Base-by-base conservation (phyloP, 352 stramenopile genomes). In the Pythium scleroteichum region DNA sequence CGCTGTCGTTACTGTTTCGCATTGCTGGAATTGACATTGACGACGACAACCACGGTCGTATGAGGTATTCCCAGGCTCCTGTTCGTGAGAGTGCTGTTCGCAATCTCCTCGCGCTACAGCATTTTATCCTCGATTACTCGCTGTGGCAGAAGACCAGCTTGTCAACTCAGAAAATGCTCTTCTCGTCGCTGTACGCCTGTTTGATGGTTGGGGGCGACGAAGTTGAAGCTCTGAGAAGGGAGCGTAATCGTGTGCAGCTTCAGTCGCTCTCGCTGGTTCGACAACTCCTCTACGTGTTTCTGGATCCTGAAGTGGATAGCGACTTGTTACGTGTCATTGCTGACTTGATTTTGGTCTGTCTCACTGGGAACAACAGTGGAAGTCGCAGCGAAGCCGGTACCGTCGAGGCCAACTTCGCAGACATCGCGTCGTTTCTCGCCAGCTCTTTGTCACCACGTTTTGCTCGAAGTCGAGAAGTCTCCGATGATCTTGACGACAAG, bases 61-160 rank as follows among this genome's bases (percentile, higher is more conserved):
- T 35, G 29, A 10, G 5, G 8, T 6, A 27, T 8, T 29, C 10
- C 10, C 23, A 38, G 40, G 12, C 26, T 1, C 24, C 6, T 17
- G 20, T 2, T 22, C 52, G 70, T 38, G 73, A 87, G 23, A 79
- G 71, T 62, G 69, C 68, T 8, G 79, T 87, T 39, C 75, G 79
- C 8, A 88, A 87, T 59, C 63, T 90, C 13, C 68, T 85, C 35
- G 82, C 79, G 9, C 60, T 89, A 16, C 82, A 92, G 50, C 72
- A 92, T 38, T 90, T 89, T 53, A 72, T 90, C 26, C 57, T 92
- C 45, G 82, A 92, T 49, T 85, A 87, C 39, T 85, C 75, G 2
- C 67, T 92, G 10, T 92, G 82, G 82, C 68, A 86, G 50, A 76
- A 78, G 58, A 70, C 72, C 0, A 35, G 69, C 3, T 62, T 44